phyloP scores from a whole-genome alignment of 306 rosid species.

The Cucumis sativus region DNA sequence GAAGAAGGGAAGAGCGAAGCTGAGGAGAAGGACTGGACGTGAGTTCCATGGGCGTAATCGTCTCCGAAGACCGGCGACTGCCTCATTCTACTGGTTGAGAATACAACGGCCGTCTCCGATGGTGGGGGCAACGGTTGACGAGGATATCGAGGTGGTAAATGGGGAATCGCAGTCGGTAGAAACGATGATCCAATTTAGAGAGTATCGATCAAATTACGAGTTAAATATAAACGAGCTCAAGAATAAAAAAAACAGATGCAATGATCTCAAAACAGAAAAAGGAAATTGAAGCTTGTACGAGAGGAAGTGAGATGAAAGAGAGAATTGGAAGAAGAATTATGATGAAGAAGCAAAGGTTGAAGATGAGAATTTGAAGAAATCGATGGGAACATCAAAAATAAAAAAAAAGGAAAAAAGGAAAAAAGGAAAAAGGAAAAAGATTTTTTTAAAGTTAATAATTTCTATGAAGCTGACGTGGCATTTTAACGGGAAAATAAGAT shows the following conservation, averaged over 20 bases:
- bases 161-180: neutral
- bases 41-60: constrained; percentile 17
- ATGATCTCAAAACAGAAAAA: neutral
- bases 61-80: constrained; percentile 24
- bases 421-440: neutral
- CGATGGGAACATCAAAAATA: neutral
- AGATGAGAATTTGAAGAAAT: neutral
- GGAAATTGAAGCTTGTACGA: neutral
- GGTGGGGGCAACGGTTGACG: constrained; percentile 5
- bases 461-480: neutral
- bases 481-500: neutral
- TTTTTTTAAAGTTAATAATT: neutral
- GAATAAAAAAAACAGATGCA: neutral
- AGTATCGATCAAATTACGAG: neutral
- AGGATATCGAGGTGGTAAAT: neutral
- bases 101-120: constrained; percentile 3
- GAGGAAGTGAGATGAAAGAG: neutral
- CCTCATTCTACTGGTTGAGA: constrained; percentile 18
- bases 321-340: neutral
- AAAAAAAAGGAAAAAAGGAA: neutral
- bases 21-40: constrained; percentile 15
- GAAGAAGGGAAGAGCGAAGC: constrained; percentile 20
- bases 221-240: neutral
- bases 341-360: neutral
- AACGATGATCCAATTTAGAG: neutral